These are phyloP conservation scores for Akanthomyces uredinophilus DNA, from an alignment of 2,329 filamentous ascomycete species.

Conservation along the genomic window DNA sequence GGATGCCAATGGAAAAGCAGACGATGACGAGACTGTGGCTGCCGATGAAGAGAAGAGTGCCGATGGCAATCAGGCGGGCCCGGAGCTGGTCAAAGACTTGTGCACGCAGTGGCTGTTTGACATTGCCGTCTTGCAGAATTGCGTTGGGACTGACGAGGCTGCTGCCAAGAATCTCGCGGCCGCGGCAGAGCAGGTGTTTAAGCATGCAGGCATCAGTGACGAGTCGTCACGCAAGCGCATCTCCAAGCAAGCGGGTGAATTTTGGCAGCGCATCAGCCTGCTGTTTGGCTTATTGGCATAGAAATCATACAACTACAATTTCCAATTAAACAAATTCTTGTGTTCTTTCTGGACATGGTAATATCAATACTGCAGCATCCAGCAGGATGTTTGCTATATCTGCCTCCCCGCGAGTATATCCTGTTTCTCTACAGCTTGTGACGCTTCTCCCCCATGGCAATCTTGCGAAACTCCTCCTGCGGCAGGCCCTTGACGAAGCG, in stretches of 20 bases:
- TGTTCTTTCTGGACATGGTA: not conserved
- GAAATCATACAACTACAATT: too few relatives aligned
- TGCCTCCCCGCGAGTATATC: not conserved
- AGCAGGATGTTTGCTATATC: not conserved
- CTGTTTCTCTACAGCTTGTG: conserved; percentile 68
- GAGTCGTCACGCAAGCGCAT: conserved; percentile 49
- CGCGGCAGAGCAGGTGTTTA: conserved; percentile 42
- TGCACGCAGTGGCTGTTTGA: conserved; percentile 60
- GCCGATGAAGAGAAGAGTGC: not conserved
- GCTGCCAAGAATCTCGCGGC: conserved; percentile 32
- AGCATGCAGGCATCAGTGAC: conserved; percentile 44
- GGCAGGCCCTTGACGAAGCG: conserved; percentile 76
- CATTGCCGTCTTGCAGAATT: conserved; percentile 44
- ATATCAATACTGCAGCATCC: not conserved
- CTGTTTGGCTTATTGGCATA: conserved; percentile 70
- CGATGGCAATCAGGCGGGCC: not conserved
- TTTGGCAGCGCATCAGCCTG: conserved; percentile 77
- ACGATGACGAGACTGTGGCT: conserved; percentile 10
- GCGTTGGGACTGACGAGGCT: conserved; percentile 32
- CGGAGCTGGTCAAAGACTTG: conserved; percentile 39
- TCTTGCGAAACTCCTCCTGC: conserved; percentile 80
- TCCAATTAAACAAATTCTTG: too few relatives aligned
- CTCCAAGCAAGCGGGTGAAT: conserved; percentile 61
- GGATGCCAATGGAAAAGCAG: conserved; percentile 11
- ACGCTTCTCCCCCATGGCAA: conserved; percentile 84